Evolutionary conservation across 164 flowering plant species (phyloP).

Genomic region (Amborella trichopoda): DNA sequence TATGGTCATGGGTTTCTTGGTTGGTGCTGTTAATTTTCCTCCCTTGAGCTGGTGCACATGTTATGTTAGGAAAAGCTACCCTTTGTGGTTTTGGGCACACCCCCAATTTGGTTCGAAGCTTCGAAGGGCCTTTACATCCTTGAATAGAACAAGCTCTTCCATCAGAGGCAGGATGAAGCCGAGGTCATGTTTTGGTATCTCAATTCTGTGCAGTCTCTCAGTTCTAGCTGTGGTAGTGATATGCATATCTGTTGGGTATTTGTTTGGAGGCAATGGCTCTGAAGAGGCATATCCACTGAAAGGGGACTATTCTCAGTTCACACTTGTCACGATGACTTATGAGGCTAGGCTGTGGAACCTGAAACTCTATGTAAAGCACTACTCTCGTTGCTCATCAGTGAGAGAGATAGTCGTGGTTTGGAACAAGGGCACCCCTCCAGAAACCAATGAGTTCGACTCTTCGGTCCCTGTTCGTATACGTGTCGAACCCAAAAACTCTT

Average conservation of each 20-base stretch:
- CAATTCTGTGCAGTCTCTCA: slow-evolving; percentile 23
- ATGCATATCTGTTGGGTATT: slow-evolving; percentile 36
- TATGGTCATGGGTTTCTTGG: slow-evolving; percentile 33
- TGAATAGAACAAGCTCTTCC: slow-evolving; percentile 31
- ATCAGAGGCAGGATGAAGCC: slow-evolving; percentile 34
- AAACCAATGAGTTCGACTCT: slow-evolving; percentile 41
- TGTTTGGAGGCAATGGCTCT: slow-evolving; percentile 71
- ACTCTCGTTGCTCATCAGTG: slow-evolving; percentile 72
- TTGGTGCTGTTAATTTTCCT: slow-evolving; percentile 48
- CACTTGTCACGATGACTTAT: slow-evolving; percentile 69
- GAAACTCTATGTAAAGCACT: slow-evolving; percentile 67
- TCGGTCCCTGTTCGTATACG: slow-evolving; percentile 66
- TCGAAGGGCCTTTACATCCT: slow-evolving; percentile 35
- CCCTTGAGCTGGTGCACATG: slow-evolving; percentile 50
- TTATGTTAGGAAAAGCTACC: slow-evolving; percentile 36
- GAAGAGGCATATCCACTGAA: slow-evolving; percentile 44
- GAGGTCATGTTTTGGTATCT: slow-evolving; percentile 29
- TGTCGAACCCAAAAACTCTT: slow-evolving; percentile 46
- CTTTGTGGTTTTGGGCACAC: slow-evolving; percentile 27
- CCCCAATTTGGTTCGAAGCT: slow-evolving; percentile 32
- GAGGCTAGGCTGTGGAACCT: slow-evolving; percentile 84
- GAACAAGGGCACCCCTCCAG: slow-evolving; percentile 67
- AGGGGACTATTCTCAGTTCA: slow-evolving; percentile 69
- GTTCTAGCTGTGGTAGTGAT: slow-evolving; percentile 20
- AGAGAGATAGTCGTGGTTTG: slow-evolving; percentile 73